Conservation (phyloP, 371 early-diverging fungal species). For the Mycotypha africana region DNA sequence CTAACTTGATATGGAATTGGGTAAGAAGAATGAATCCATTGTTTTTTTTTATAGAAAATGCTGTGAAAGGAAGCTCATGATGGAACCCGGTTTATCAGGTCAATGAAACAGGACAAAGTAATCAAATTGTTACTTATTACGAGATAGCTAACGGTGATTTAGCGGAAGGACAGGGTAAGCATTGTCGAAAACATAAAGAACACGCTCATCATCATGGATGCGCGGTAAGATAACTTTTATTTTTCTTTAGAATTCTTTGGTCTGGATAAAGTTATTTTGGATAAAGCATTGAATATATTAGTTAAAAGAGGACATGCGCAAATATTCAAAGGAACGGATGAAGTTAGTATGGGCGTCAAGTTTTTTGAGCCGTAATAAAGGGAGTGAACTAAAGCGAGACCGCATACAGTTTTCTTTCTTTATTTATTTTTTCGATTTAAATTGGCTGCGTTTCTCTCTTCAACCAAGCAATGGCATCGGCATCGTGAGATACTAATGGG, state of each 20-base stretch:
- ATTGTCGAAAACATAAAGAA: slow-evolving; percentile 3
- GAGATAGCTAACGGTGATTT: slow-evolving; percentile 80
- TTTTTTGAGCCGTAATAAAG: slow-evolving; percentile 49
- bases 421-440: slow-evolving; percentile 10
- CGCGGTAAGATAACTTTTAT: neutral
- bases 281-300: slow-evolving; percentile 70
- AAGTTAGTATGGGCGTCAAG: slow-evolving; percentile 81
- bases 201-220: too few species aligned
- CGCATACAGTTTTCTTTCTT: neutral
- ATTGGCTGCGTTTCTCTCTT: slow-evolving; percentile 60
- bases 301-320: slow-evolving; percentile 78
- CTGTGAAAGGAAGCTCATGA: too few species aligned
- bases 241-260: slow-evolving; percentile 67
- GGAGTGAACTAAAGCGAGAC: too few species aligned
- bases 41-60: too few species aligned
- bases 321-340: slow-evolving; percentile 72
- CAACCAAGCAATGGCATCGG: slow-evolving; percentile 74
- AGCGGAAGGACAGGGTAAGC: slow-evolving; percentile 65
- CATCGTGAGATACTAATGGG: slow-evolving; percentile 64
- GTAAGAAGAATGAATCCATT: too few species aligned
- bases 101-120: slow-evolving; percentile 66
- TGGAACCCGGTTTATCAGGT: too few species aligned
- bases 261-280: slow-evolving; percentile 62
- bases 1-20: slow-evolving; percentile 72
- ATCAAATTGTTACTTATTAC: slow-evolving; percentile 78